Evolutionary conservation across 1,139 yeast genomes (phyloP), one percentile per base, ranked within the genome.

Genomic region (Protomyces inouyei): DNA sequence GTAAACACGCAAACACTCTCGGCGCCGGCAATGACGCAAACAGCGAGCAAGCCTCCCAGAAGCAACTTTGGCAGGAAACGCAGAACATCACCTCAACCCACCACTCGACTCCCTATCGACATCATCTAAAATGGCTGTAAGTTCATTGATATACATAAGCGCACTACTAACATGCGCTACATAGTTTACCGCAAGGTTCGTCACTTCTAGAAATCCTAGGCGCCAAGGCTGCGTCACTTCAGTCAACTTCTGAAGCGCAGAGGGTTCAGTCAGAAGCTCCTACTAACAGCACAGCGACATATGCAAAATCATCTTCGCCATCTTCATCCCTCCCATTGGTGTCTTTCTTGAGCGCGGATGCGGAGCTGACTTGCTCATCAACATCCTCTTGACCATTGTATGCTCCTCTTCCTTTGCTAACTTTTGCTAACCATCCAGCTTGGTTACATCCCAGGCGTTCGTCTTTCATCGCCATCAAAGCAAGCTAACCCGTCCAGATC

Each of bases 291-390:
- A 37, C 48, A 60, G 64, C 37, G 64, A 60, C 64, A 60, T 60
- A n/a, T 60, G 64, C 64, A 60, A 60, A 28, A 60, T 60, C 59
- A 60, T 60, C 64, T 71, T 85, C 35, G 90, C 90, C 38, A 72
- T 85, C 71, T 74, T 86, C 69, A 77, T 86, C 68, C 91, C 91
- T 57, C 91, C 91, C 64, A 75, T 86, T 68, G 91, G 90, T 68
- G 92, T 86, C 23, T 84, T 85, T 75, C 73, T 85, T 68, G 89
- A 86, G 76, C 78, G 80, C 69, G 92, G 37, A 5, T 83, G 87
- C 72, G 75, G 80, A 21, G 73, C 77, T 16, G 78, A 85, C 45
- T 76, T 86, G 61, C 76, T 85, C 63, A 77, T 86, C 72, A 85
- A 84, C 75, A 77, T 85, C 67, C 67, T 85, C 66, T 80, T 85